Evolutionary conservation across 805 yeast species (phyloP).

Genomic region (Candida nemodendra): DNA sequence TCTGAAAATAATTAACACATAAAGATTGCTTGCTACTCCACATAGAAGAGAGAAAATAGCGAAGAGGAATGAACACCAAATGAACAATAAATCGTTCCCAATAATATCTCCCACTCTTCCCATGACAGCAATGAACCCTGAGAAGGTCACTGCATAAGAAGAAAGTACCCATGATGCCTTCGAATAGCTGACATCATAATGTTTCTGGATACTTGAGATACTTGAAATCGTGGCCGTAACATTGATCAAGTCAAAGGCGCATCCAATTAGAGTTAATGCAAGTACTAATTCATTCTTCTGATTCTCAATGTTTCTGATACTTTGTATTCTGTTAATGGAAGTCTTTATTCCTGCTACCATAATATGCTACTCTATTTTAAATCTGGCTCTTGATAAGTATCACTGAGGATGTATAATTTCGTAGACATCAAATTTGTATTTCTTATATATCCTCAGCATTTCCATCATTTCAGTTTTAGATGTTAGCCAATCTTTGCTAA

Average conservation of each 20-base stretch:
- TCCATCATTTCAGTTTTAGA: no score
- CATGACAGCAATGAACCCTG: constrained; percentile 40
- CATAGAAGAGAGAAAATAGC: constrained; percentile 32
- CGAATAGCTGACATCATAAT: constrained; percentile 35
- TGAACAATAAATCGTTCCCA: constrained; percentile 36
- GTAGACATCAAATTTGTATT: no score
- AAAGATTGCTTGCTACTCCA: constrained; percentile 35
- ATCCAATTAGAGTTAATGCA: constrained; percentile 12
- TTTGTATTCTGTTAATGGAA: not conserved
- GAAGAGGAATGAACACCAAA: constrained; percentile 15
- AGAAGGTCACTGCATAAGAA: constrained; percentile 42
- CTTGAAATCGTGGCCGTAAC: constrained; percentile 26
- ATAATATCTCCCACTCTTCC: constrained; percentile 43
- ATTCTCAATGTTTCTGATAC: not conserved
- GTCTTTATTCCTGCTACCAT: no score
- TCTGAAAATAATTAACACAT: constrained; percentile 39
- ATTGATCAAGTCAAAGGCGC: constrained; percentile 26
- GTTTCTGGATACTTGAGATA: constrained; percentile 31
- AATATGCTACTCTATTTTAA: no score
- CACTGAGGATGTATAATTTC: no score
- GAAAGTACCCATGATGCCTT: constrained; percentile 42
- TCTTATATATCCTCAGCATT: no score
- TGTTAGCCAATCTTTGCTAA: no score
- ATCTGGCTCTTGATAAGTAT: no score
- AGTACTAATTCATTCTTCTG: constrained; percentile 13